These are phyloP conservation scores for Spathaspora jeffriesii DNA, from an alignment of 1,139 yeast genomes.

Conservation along the genomic window DNA sequence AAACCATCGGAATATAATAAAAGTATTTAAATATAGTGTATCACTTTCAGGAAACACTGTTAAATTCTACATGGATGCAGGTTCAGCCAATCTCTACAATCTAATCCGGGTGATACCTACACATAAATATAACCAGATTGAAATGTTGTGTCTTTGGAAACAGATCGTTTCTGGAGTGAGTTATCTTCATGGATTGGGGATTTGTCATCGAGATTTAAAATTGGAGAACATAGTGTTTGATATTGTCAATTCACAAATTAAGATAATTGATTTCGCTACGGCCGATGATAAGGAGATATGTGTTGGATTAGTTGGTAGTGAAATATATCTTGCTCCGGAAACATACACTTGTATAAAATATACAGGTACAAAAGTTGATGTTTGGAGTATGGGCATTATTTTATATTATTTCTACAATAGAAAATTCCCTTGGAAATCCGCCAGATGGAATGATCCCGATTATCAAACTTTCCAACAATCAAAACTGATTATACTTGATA, in stretches of 20 bases:
- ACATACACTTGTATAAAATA: constrained; percentile 34
- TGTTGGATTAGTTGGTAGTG: constrained; percentile 53
- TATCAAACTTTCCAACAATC: constrained; percentile 13
- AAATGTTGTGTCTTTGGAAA: constrained; percentile 32
- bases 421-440: constrained; percentile 38
- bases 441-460: constrained; percentile 21
- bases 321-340: constrained; percentile 50
- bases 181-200: constrained; percentile 29
- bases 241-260: constrained; percentile 21
- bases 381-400: constrained; percentile 53
- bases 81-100: constrained; percentile 22
- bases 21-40: constrained; percentile 24
- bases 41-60: constrained; percentile 20
- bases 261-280: constrained; percentile 42
- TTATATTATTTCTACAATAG: constrained; percentile 29
- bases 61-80: constrained; percentile 34
- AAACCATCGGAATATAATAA: constrained; percentile 35
- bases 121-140: constrained; percentile 12
- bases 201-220: constrained; percentile 47
- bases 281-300: constrained; percentile 23
- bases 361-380: constrained; percentile 41
- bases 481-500: constrained; percentile 9
- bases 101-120: constrained; percentile 12
- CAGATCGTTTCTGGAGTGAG: constrained; percentile 31
- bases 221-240: constrained; percentile 38